Conservation (phyloP, 2,329 filamentous ascomycete species). For the Alternaria infectoria region DNA sequence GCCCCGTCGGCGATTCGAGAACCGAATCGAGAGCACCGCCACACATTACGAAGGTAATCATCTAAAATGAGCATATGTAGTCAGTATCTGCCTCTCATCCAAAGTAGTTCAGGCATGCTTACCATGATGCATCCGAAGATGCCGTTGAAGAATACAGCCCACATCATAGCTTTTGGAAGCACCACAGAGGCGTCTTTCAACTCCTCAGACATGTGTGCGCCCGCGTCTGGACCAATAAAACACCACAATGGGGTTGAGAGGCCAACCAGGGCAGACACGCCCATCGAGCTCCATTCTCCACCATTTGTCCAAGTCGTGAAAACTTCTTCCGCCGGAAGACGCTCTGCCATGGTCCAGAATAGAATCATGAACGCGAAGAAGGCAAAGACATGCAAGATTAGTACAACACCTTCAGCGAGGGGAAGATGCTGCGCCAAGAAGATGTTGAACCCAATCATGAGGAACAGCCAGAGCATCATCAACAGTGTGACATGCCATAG, state of each 20-base stretch:
- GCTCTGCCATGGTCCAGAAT: constrained; percentile 36
- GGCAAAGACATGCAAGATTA: constrained; percentile 56
- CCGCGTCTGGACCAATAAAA: constrained; percentile 46
- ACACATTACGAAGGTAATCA: constrained; percentile 34
- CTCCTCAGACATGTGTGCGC: constrained; percentile 47
- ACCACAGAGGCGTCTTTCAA: constrained; percentile 36
- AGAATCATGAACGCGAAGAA: constrained; percentile 57
- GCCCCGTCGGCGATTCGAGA: constrained; percentile 22
- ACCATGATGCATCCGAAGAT: constrained; percentile 45
- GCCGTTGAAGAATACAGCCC: constrained; percentile 46
- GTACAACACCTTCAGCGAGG: constrained; percentile 52
- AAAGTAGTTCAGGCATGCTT: not conserved
- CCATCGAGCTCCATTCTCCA: constrained; percentile 51
- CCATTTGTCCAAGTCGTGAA: constrained; percentile 55
- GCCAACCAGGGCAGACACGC: constrained; percentile 52
- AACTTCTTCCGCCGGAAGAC: constrained; percentile 46
- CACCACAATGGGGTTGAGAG: constrained; percentile 41
- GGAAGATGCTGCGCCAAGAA: constrained; percentile 52
- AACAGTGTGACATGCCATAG: constrained; percentile 43
- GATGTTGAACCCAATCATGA: constrained; percentile 50
- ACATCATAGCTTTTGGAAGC: constrained; percentile 48
- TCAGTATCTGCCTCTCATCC: not conserved
- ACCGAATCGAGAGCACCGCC: constrained; percentile 45
- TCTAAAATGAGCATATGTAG: not conserved
- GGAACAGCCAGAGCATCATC: constrained; percentile 45